Percentiles rank a stretch among this genome's conserved stretches.
These are phyloP conservation scores for Cystofilobasidium capitatum DNA, from an alignment of 768 basidiomycete genomes.

Conservation along the genomic window DNA sequence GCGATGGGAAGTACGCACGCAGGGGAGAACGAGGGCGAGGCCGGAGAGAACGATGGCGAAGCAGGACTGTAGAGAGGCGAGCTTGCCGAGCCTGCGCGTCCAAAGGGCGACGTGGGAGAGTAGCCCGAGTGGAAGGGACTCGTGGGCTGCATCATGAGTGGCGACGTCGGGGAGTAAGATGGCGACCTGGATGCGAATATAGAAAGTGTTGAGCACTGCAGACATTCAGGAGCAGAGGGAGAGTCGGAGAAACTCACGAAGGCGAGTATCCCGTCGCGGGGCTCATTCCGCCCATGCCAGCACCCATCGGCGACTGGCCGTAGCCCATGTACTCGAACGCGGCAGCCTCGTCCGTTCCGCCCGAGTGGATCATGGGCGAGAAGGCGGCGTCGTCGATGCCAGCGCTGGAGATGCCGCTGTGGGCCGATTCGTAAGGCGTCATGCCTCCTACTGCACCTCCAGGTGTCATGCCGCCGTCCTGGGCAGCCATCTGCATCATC, in stretches of 20 bases:
- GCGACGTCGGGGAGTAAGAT: constrained; percentile 48
- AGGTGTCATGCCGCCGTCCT: constrained; percentile 40
- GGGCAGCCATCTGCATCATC: constrained; percentile 33
- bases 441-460: constrained; percentile 57
- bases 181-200: constrained; percentile 5
- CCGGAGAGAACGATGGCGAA: constrained; percentile 40
- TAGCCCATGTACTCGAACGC: constrained; percentile 58
- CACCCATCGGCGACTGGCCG: constrained; percentile 71
- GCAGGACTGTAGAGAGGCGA: constrained; percentile 36
- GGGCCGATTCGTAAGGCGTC: constrained; percentile 94
- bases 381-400: constrained; percentile 80
- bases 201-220: constrained; percentile 23
- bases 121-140: constrained; percentile 65
- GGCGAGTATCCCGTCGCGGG: constrained; percentile 27
- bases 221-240: constrained; percentile 1
- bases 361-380: constrained; percentile 78
- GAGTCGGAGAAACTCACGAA: constrained; percentile 25
- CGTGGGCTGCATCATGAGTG: constrained; percentile 76
- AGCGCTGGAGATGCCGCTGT: no score
- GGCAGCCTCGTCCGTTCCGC: constrained; percentile 12
- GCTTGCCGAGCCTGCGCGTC: constrained; percentile 57
- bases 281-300: constrained; percentile 53
- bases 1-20: constrained; percentile 64
- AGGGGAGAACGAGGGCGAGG: constrained; percentile 79
- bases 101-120: constrained; percentile 79